A percentile compares a stretch with the other conserved stretches of the same genome.
Conservation (phyloP, 2,329 filamentous ascomycete genomes). For the Truncatella angustata region DNA sequence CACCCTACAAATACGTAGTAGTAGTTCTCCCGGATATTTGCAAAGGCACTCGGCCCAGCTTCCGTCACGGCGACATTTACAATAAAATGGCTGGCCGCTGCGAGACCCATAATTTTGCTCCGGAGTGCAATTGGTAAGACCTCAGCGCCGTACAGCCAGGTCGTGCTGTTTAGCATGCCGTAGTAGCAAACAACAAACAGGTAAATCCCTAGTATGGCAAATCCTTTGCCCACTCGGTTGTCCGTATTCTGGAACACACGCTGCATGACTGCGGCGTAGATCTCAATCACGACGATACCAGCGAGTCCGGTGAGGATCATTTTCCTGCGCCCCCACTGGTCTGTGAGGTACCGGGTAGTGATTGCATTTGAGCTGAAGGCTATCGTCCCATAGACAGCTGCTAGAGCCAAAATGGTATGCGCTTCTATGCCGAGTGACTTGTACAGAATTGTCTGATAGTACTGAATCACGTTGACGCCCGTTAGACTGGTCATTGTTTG, state of each 20-base stretch:
- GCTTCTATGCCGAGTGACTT: slow-evolving; percentile 50
- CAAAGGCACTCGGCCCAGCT: slow-evolving; percentile 54
- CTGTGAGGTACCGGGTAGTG: slow-evolving; percentile 12
- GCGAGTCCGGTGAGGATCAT: slow-evolving; percentile 54
- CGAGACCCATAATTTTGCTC: slow-evolving; percentile 55
- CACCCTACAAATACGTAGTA: slow-evolving; percentile 59
- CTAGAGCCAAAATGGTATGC: slow-evolving; percentile 49
- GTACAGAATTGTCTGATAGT: slow-evolving; percentile 50
- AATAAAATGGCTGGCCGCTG: slow-evolving; percentile 51
- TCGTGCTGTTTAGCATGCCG: slow-evolving; percentile 51
- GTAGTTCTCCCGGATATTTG: slow-evolving; percentile 57
- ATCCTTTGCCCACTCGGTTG: slow-evolving; percentile 56
- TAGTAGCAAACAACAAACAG: slow-evolving; percentile 54
- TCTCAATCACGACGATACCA: slow-evolving; percentile 53
- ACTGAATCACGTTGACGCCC: slow-evolving; percentile 56
- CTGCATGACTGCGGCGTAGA: slow-evolving; percentile 60
- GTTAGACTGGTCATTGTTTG: slow-evolving; percentile 58
- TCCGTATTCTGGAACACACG: slow-evolving; percentile 52
- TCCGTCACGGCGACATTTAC: slow-evolving; percentile 55
- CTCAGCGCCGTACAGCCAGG: slow-evolving; percentile 55
- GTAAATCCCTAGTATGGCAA: slow-evolving; percentile 58
- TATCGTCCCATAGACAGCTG: slow-evolving; percentile 52
- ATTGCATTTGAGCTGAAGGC: slow-evolving; percentile 40
- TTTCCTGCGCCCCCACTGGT: slow-evolving; percentile 29
- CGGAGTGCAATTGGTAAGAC: slow-evolving; percentile 51